Base-by-base conservation (phyloP, 805 yeast genomes). In the Saccharomycopsis sp. region DNA sequence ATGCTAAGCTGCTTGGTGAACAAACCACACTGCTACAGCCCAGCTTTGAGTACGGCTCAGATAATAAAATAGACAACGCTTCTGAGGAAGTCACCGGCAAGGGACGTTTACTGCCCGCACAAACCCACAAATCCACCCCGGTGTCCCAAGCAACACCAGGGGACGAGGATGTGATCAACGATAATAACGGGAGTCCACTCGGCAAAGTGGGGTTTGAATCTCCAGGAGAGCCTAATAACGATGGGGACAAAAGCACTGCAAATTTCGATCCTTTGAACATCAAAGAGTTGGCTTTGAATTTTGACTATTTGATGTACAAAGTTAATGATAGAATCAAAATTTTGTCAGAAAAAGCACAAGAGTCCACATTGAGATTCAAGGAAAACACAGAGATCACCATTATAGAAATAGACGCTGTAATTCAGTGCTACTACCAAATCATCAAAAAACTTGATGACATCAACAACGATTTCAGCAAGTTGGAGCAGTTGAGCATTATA, bases 261-360 rank as follows among this genome's bases (percentile, higher is more conserved):
- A 57, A 58, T 4, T 72, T 68, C 18, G 88, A 81, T 56, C 85
- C 86, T 1, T 59, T 81, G 19, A 73, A 77, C 9, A 66, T 81
- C 13, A 71, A 74, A 50, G 67, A 70, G 42, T 59, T 82, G 32
- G 73, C 82, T 0, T 61, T 78, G 18, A 71, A 69, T 39, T 80
- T 71, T 53, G 89, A 82, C 51, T 77, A 79, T 50, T 56, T 82
- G 30, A 54, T 80, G 54, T 77, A 64, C 59, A 75, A 73, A 53
- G 77, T 82, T 38, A 67, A 69, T 34, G 82, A 76, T 46, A 67
- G 69, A 39, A 67, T 80, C 5, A 58, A 66, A 17, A 59, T 63
- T 2, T 56, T 77, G 18, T 65, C 75, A 5, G 68, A 70, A 45
- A 52, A 68, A 59, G 60, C 72, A 52, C 41, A 45, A 26, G 38